Base-by-base conservation (phyloP, 305 asterid species). In the Fraxinus floribunda region DNA sequence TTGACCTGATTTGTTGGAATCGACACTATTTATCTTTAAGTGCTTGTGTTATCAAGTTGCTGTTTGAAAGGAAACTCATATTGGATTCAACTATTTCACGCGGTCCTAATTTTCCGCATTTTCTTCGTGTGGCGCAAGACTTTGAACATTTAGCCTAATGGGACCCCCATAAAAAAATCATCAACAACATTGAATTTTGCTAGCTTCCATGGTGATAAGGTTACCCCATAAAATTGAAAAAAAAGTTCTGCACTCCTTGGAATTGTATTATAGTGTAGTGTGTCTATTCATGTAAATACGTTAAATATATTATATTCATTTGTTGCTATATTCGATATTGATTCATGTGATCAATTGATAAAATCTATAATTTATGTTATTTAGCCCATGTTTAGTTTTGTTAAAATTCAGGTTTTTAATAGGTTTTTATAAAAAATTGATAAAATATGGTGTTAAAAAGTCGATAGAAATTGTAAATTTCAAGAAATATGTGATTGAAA, bases 31-130 rank as follows among this genome's bases (percentile, higher is more conserved):
- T 64, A 32, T 77, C 46, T 64, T 34, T 39, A 11, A 78, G 11
- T 77, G 79, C 75, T 36, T 5, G 60, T 20, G 38, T 55, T 36
- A 75, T 82, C 81, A 76, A 81, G 76, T 75, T 78, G 82, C 13
- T 85, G 80, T 85, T 68, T n/a, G 88, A 82, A 10, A 85, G 74
- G 44, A 82, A 85, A 82, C 76, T 81, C 75, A 75, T 78, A 60
- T 82, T 78, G 83, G 81, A 82, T 71, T 82, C 18, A 75, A 79
- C 79, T 66, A 41, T 29, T 9, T 8, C 13, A 76, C 34, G 78
- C 39, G 75, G 62, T 81, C 60, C 64, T 77, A 71, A 71, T 77
- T 57, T 62, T 2, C 81, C 36, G 18, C 79, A 44, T 62, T 35
- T 24, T 81, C 68, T 81, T 76, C 35, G 7, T 77, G 64, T 0